Evolutionary conservation across 305 asterid genomes (phyloP).

Genomic region (Plantago rigida): DNA sequence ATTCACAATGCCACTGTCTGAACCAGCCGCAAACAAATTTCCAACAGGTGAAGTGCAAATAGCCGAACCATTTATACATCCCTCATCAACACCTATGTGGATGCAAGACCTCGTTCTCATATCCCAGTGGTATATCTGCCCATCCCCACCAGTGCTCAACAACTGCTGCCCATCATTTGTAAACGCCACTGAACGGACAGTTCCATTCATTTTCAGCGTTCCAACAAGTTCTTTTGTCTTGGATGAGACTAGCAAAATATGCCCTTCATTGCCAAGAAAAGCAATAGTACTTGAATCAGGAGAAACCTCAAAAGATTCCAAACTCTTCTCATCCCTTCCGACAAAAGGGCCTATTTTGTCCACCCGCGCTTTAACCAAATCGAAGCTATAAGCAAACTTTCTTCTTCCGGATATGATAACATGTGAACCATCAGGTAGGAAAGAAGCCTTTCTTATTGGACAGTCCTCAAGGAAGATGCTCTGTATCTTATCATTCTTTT

Average conservation of each 20-base stretch:
- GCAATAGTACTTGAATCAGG: conserved; percentile 78
- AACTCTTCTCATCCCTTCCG: conserved; percentile 88
- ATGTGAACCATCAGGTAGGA: conserved; percentile 80
- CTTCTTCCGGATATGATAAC: conserved; percentile 74
- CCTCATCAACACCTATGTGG: conserved; percentile 77
- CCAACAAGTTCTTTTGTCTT: conserved; percentile 74
- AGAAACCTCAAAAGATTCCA: conserved; percentile 72
- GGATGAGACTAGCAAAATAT: conserved; percentile 63
- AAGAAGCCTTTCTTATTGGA: conserved; percentile 72
- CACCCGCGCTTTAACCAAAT: conserved; percentile 58
- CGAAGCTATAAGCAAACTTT: conserved; percentile 69
- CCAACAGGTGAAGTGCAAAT: conserved; percentile 59
- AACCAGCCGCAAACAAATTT: conserved; percentile 77
- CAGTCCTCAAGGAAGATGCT: conserved; percentile 75
- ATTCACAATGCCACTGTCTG: conserved; percentile 75
- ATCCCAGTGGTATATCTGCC: conserved; percentile 82
- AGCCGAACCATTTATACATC: conserved; percentile 70
- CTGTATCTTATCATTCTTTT: conserved; percentile 60
- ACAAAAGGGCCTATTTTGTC: conserved; percentile 67
- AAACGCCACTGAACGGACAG: conserved; percentile 61
- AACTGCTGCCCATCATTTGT: conserved; percentile 54
- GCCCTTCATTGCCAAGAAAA: conserved; percentile 81
- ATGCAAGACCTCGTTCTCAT: conserved; percentile 65
- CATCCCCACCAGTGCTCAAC: conserved; percentile 85
- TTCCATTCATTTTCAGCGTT: conserved; percentile 81